Conservation (phyloP, 148 eudicot genomes). For the Chenopodium berlandieri region DNA sequence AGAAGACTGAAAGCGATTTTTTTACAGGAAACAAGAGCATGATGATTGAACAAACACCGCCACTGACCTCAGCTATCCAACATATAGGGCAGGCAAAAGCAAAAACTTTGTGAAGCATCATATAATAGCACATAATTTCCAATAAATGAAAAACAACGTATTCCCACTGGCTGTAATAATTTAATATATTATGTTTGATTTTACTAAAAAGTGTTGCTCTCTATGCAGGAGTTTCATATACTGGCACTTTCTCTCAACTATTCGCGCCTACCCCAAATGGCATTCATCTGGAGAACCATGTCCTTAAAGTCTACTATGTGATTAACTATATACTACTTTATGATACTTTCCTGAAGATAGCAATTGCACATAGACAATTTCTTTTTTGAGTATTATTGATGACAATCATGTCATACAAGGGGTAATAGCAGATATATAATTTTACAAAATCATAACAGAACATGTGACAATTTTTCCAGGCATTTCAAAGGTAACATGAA, state of each 20-base stretch:
- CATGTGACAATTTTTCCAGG: neutral
- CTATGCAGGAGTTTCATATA: neutral
- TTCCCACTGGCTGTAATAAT: neutral
- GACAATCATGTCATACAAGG: neutral
- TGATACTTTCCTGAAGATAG: neutral
- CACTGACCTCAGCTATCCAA: neutral
- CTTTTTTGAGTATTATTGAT: neutral
- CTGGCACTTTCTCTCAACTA: neutral
- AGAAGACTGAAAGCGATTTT: neutral
- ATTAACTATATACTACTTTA: neutral
- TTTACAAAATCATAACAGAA: neutral
- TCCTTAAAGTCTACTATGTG: neutral
- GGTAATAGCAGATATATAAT: too few relatives aligned
- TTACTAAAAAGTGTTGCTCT: neutral
- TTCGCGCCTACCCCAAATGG: neutral
- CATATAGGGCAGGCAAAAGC: neutral
- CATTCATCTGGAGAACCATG: neutral
- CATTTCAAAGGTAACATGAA: neutral
- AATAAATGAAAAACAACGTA: neutral
- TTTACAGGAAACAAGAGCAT: neutral
- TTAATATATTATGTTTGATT: neutral
- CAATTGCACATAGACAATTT: neutral
- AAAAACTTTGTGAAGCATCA: neutral
- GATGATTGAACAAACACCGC: neutral
- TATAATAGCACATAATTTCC: too few relatives aligned